Percentiles rank a stretch among this genome's conserved stretches.
These are phyloP conservation scores for Microbotryum violaceum DNA, from an alignment of 1,284 basidiomycete genomes.

Conservation along the genomic window DNA sequence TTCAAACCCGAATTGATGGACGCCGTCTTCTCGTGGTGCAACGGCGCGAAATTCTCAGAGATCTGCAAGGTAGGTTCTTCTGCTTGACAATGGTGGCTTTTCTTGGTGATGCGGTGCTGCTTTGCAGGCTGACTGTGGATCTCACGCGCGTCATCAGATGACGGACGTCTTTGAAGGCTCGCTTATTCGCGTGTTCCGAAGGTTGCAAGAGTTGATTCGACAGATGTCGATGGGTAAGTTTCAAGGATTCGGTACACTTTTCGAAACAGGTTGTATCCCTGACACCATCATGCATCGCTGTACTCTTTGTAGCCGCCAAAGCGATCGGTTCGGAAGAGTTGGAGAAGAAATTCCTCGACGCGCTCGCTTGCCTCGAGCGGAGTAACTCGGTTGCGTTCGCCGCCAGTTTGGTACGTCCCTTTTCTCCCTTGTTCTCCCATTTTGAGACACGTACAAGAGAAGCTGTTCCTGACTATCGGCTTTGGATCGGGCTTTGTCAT, in stretches of 20 bases:
- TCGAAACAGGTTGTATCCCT: neutral
- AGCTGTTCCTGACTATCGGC: too few relatives aligned
- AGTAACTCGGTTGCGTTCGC: conserved; percentile 85
- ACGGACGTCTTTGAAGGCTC: conserved; percentile 96
- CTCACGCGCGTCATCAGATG: conserved; percentile 48
- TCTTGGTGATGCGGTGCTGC: neutral
- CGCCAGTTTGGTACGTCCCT: conserved; percentile 13
- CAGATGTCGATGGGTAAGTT: conserved; percentile 72
- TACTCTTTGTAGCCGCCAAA: conserved; percentile 54
- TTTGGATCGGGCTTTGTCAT: too few relatives aligned
- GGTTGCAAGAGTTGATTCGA: conserved; percentile 84
- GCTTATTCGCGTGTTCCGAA: conserved; percentile 85
- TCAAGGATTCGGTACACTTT: neutral
- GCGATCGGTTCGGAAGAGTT: conserved; percentile 93
- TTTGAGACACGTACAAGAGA: neutral
- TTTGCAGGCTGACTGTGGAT: too few relatives aligned
- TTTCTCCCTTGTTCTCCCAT: neutral
- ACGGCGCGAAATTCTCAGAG: conserved; percentile 90
- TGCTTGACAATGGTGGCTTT: neutral
- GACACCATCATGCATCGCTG: neutral
- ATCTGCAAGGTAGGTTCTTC: conserved; percentile 72
- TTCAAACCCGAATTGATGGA: conserved; percentile 99
- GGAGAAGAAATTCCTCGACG: conserved; percentile 80
- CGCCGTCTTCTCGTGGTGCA: conserved; percentile 92
- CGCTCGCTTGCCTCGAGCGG: conserved; percentile 79